Conservation (phyloP, 495 filamentous ascomycete genomes). For the Cetradonia linearis region DNA sequence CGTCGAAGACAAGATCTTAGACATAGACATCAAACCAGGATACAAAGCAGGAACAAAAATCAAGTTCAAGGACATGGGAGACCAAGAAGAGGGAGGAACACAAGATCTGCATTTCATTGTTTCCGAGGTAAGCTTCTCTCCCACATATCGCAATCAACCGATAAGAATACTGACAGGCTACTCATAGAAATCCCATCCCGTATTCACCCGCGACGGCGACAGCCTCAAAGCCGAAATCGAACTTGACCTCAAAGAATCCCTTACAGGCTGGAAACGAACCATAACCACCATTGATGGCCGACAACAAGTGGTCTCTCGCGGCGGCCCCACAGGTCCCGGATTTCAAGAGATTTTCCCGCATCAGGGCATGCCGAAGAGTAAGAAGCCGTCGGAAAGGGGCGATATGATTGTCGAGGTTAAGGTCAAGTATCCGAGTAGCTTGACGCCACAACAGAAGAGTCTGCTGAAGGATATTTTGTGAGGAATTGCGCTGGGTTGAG, state of each 20-base stretch:
- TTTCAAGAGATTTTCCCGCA: slow-evolving; percentile 69
- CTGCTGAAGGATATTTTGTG: slow-evolving; percentile 65
- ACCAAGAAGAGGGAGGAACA: slow-evolving; percentile 93
- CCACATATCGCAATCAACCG: neutral
- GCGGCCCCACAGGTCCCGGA: slow-evolving; percentile 76
- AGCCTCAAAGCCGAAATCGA: slow-evolving; percentile 68
- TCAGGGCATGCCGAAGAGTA: slow-evolving; percentile 85
- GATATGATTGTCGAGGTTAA: slow-evolving; percentile 85
- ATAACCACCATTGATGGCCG: slow-evolving; percentile 91
- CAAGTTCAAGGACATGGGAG: slow-evolving; percentile 90
- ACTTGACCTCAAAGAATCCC: slow-evolving; percentile 85
- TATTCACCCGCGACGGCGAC: slow-evolving; percentile 77
- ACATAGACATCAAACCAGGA: slow-evolving; percentile 89
- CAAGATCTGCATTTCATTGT: slow-evolving; percentile 94
- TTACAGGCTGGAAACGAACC: slow-evolving; percentile 86
- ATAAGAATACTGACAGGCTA: neutral
- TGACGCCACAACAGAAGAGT: slow-evolving; percentile 67
- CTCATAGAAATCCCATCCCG: slow-evolving; percentile 65
- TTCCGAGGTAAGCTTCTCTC: slow-evolving; percentile 60
- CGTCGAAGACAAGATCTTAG: slow-evolving; percentile 77
- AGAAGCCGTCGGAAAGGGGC: slow-evolving; percentile 72
- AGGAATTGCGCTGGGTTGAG: slow-evolving; percentile 5
- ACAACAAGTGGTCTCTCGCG: slow-evolving; percentile 60
- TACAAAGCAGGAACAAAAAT: slow-evolving; percentile 95
- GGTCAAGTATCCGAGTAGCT: slow-evolving; percentile 72